These are phyloP conservation scores for Talaromyces sp. DNA, from an alignment of 2,329 filamentous ascomycete genomes.

Conservation along the genomic window DNA sequence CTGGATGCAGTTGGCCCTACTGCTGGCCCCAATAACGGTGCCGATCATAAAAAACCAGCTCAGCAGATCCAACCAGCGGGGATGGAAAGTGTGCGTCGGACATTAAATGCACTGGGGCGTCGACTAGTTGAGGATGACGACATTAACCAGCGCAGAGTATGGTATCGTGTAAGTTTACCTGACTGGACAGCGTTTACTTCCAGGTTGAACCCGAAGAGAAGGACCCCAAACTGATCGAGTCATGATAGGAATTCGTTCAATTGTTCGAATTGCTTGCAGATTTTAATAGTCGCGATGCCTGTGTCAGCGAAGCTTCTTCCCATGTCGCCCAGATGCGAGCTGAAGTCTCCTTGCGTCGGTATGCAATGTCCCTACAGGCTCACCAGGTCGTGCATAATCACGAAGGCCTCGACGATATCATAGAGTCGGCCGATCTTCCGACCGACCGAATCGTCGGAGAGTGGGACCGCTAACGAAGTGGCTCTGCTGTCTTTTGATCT, in stretches of 20 bases:
- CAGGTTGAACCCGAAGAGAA: background rate
- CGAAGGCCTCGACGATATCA: background rate
- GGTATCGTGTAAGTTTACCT: conserved; percentile 9
- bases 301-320: background rate
- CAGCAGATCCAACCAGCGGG: background rate
- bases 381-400: background rate
- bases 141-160: background rate
- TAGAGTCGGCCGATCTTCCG: background rate
- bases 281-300: background rate
- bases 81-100: background rate
- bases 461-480: background rate
- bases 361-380: background rate
- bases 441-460: background rate
- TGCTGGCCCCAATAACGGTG: background rate
- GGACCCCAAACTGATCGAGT: background rate
- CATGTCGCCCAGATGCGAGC: conserved; percentile 1
- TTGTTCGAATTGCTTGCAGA: conserved; percentile 2
- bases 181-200: background rate
- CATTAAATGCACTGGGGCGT: background rate
- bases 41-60: background rate
- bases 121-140: conserved; percentile 8
- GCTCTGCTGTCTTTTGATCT: too few species aligned
- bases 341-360: background rate
- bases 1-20: background rate
- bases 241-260: conserved; percentile 3